Evolutionary conservation across 306 rosid species (phyloP).

Genomic region (Cyclanthera cordifolia): DNA sequence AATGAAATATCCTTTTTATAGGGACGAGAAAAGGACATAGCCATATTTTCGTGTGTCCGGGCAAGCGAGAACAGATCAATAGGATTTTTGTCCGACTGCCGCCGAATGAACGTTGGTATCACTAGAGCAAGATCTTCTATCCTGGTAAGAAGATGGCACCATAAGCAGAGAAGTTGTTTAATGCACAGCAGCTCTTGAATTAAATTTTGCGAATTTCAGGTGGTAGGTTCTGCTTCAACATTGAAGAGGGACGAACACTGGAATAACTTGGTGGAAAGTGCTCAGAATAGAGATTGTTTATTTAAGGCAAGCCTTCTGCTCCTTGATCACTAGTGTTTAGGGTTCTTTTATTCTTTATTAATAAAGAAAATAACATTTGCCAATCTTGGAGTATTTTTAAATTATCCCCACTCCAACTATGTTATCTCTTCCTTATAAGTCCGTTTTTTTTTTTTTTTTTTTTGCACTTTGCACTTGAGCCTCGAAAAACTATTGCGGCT

Average conservation of each 20-base stretch:
- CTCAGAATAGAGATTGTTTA: slow-evolving; percentile 45
- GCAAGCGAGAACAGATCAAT: slow-evolving; percentile 57
- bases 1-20: slow-evolving; percentile 18
- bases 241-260: slow-evolving; percentile 55
- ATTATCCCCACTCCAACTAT: too few species aligned
- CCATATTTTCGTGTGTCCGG: slow-evolving; percentile 86
- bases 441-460: too few species aligned
- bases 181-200: background rate
- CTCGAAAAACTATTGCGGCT: too few species aligned
- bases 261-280: slow-evolving; percentile 75
- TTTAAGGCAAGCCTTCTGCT: slow-evolving; percentile 39
- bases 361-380: too few species aligned
- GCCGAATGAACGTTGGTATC: slow-evolving; percentile 89
- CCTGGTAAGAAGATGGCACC: slow-evolving; percentile 35
- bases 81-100: slow-evolving; percentile 66
- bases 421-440: too few species aligned
- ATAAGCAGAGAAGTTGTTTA: background rate
- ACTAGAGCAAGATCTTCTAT: slow-evolving; percentile 90
- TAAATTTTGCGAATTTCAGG: slow-evolving; percentile 29
- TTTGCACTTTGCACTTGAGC: too few species aligned
- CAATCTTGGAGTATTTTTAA: too few species aligned
- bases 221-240: slow-evolving; percentile 86
- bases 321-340: too few species aligned
- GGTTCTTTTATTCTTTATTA: too few species aligned
- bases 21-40: slow-evolving; percentile 93